Evolutionary conservation across 2,329 filamentous ascomycete genomes (phyloP), one percentile per base, ranked within the genome.

Genomic region (Cladorrhinum sp.): DNA sequence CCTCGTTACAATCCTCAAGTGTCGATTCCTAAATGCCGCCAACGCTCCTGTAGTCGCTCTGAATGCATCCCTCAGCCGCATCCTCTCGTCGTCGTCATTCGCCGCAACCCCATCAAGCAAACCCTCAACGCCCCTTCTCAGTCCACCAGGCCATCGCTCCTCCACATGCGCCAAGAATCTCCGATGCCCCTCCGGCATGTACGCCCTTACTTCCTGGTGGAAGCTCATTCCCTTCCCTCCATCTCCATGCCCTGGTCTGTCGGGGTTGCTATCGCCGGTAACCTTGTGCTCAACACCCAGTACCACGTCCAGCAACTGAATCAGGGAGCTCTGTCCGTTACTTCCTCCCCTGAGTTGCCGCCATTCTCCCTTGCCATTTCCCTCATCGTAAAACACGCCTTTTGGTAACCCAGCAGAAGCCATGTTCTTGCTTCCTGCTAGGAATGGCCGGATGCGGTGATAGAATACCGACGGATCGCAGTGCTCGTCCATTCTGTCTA

Each of bases 351-450:
- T 85, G 60, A 90, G 89, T 67, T 93, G 87, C 18, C 87, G 81
- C 81, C 92, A 96, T 36, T 82, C 77, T 0, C 86, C 84, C 13
- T 79, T 78, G 1, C 86, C 87, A 2, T 85, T 79, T 1, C 87
- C 89, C 59, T 90, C 84, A 66, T 96, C 91, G 71, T 96, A 96
- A 57, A 93, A 85, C 5, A 98, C 86, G 0, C 93, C 93, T 12
- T 85, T 83, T 0, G 93, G 91, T 1, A 97, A 79, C 0, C 93
- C 93, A 0, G 91, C 91, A 7, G 88, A 85, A 7, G 81, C 85
- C 93, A 97, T 97, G 73, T 96, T 96, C 76, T 92, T 96, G 73
- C 91, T 93, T 2, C 93, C 93, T 0, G 93, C 92, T 1, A 98
- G 80, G 72, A 91, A 96, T 0, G 93, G 93, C 1, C 93, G 83